These are phyloP conservation scores for Panicum hallii DNA, from an alignment of 202 grass and related monocot genomes.

Conservation along the genomic window DNA sequence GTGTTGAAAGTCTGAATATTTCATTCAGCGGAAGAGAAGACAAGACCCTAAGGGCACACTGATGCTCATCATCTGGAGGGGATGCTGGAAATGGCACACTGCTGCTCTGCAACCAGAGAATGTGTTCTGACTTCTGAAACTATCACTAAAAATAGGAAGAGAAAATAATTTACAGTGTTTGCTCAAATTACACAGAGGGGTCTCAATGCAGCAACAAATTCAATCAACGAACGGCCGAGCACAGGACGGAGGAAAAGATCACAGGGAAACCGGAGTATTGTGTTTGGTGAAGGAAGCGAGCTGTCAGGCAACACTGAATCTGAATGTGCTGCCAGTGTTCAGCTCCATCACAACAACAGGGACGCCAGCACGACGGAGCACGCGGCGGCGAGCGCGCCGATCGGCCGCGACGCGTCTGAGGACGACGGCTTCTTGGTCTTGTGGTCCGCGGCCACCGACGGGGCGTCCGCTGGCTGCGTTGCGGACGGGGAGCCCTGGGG, in stretches of 20 bases:
- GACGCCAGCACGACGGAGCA: conserved; percentile 46
- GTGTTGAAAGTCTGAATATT: too few relatives aligned
- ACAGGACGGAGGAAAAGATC: not conserved
- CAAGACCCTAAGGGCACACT: not conserved
- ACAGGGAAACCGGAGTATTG: not conserved
- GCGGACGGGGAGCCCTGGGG: conserved; percentile 33
- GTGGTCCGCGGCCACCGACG: conserved; percentile 49
- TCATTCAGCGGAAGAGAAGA: too few relatives aligned
- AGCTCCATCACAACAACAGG: conserved; percentile 52
- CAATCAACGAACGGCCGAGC: conserved; percentile 23
- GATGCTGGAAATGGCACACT: too few relatives aligned
- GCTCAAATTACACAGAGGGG: conserved; percentile 21
- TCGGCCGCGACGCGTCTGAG: not conserved
- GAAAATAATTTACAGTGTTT: conserved; percentile 35
- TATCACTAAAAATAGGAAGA: not conserved
- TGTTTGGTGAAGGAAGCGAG: not conserved
- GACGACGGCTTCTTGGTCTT: conserved; percentile 46
- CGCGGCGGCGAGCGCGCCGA: conserved; percentile 36
- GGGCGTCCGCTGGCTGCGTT: too few relatives aligned
- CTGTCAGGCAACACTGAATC: not conserved
- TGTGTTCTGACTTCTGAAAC: not conserved
- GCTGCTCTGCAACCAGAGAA: not conserved
- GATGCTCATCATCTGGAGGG: too few relatives aligned
- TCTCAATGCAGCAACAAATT: not conserved
- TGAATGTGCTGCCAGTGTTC: not conserved